phyloP scores from a whole-genome alignment of 768 basidiomycete genomes.

The Collybiopsis confluens region DNA sequence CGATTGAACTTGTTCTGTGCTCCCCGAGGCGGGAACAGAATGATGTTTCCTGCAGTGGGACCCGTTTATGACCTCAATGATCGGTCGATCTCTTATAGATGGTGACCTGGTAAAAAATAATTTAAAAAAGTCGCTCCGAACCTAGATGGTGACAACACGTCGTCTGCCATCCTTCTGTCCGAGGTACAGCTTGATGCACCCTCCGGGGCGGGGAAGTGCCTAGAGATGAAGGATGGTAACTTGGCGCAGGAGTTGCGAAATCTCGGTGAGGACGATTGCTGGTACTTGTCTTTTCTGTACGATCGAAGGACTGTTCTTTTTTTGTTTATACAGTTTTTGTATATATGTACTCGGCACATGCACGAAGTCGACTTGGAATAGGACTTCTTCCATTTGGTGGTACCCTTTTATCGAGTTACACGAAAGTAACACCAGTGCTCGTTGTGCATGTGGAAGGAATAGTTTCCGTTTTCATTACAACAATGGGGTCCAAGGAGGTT shows the following conservation, averaged over 20 bases:
- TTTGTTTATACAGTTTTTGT: constrained; percentile 7
- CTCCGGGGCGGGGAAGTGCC: not conserved
- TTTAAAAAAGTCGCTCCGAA: not conserved
- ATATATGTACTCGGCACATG: constrained; percentile 1
- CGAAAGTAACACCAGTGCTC: no score
- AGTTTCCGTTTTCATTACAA: no score
- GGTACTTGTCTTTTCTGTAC: constrained; percentile 3
- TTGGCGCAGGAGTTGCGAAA: not conserved
- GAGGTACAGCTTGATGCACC: not conserved
- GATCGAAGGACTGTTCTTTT: not conserved
- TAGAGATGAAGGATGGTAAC: not conserved
- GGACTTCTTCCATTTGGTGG: no score
- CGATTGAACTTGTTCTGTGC: not conserved
- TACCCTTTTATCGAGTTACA: no score
- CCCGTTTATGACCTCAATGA: constrained; percentile 5
- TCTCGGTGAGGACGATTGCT: not conserved
- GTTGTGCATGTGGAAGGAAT: no score
- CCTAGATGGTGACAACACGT: not conserved
- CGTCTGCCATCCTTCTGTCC: not conserved
- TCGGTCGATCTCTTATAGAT: not conserved
- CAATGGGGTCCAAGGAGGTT: no score
- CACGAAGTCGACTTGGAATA: not conserved
- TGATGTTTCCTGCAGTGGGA: not conserved
- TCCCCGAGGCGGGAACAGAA: constrained; percentile 1
- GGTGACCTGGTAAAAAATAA: not conserved